A percentile compares a stretch with the other conserved stretches of the same genome.
These are phyloP conservation scores for Dryas octopetala DNA, from an alignment of 306 rosid species.

Conservation along the genomic window DNA sequence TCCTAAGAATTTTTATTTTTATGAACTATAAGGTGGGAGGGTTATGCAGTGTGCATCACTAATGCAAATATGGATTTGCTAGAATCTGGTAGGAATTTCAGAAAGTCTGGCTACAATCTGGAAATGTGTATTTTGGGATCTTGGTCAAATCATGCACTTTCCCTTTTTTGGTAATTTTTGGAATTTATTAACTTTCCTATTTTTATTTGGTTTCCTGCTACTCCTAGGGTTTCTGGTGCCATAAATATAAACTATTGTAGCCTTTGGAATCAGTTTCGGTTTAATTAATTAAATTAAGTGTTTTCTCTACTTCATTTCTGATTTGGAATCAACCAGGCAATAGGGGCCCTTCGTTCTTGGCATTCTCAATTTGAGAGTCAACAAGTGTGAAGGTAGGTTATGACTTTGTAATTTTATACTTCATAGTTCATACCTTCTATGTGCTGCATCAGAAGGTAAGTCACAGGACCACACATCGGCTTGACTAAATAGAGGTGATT, in stretches of 20 bases:
- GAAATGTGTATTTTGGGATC: neutral
- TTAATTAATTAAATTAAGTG: neutral
- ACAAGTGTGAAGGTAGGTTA: neutral
- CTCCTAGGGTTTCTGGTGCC: neutral
- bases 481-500: too few relatives aligned
- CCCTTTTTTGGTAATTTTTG: neutral
- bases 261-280: neutral
- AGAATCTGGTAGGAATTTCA: neutral
- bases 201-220: neutral
- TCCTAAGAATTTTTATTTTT: too few relatives aligned
- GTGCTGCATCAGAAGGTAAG: too few relatives aligned
- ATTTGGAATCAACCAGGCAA: neutral
- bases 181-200: neutral
- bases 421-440: too few relatives aligned
- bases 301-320: neutral
- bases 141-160: neutral
- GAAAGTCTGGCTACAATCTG: neutral
- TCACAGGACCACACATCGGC: too few relatives aligned
- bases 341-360: neutral
- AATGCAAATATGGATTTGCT: neutral
- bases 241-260: neutral
- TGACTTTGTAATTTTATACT: neutral
- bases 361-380: neutral
- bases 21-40: neutral
- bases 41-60: neutral